Base-by-base conservation (phyloP, 371 early-diverging fungal genomes). In the Parasitella parasitica region DNA sequence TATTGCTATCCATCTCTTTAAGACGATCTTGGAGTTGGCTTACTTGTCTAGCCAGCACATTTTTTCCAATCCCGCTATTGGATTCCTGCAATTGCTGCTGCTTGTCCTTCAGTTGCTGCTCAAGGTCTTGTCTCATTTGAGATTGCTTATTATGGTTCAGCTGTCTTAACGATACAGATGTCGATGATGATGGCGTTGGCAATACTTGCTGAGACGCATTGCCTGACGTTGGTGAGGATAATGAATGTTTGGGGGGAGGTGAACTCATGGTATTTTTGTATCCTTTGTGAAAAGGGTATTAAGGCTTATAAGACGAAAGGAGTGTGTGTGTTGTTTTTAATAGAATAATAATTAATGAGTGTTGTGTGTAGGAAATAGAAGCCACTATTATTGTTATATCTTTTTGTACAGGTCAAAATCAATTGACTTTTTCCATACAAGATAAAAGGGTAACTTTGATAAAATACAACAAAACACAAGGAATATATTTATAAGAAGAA, bases 171-270 rank as follows among this genome's bases (percentile, higher is more conserved):
- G 65, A 66, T 22, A 61, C 59, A 3, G 76, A 69, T 20, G 73
- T 69, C 24, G 78, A 78, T 18, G 70, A 71, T 28, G 78, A 75
- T 28, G 80, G 80, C 16, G 80, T 79, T 24, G 80, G 80, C 54
- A 79, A 51, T 20, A 79, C 69, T 6, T 67, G 73, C 4, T 62
- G 61, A 28, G 67, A 54, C 24, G 41, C 36, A 36, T 61, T 63
- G 39, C 58, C 63, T 16, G 75, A 65, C 6, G 80, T 68, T 27
- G 74, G 69, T 46, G 56, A 68, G 0, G 80, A 74, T 73, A 72
- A 71, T 69, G 80, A 73, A 54, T 76, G 75, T 68, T 69, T 62
- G 48, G 75, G 78, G 64, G 66, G 59, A 55, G 64, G 64, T 52
- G 69, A 59, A 43, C 69, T 69, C 69, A 69, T 68, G 24, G 54